Evolutionary conservation across 2,329 filamentous ascomycete genomes (phyloP).

Genomic region (Diplocarpon rosae): DNA sequence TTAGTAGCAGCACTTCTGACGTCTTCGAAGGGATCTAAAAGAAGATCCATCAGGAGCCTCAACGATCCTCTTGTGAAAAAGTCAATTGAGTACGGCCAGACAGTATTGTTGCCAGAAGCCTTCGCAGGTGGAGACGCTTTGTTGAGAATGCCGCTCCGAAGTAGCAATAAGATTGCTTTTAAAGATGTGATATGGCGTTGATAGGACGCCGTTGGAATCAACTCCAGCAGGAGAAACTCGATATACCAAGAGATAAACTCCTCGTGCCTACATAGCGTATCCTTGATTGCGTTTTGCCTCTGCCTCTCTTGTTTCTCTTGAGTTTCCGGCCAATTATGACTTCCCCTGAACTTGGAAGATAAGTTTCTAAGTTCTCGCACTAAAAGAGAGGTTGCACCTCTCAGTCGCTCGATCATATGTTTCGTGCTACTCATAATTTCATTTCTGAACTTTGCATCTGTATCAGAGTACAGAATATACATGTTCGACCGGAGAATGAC

Average conservation of each 20-base stretch:
- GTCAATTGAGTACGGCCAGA: conserved; percentile 23
- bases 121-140: background rate
- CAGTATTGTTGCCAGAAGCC: conserved; percentile 12
- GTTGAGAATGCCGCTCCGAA: conserved; percentile 33
- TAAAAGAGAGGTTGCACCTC: conserved; percentile 51
- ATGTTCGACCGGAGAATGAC: conserved; percentile 53
- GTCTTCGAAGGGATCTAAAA: conserved; percentile 89
- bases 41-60: conserved; percentile 61
- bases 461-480: conserved; percentile 65
- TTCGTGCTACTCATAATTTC: conserved; percentile 67
- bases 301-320: conserved; percentile 17
- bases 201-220: conserved; percentile 76
- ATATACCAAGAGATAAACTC: conserved; percentile 67
- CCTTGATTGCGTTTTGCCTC: conserved; percentile 6
- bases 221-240: conserved; percentile 58
- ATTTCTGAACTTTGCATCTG: conserved; percentile 76
- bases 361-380: conserved; percentile 29
- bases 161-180: conserved; percentile 55
- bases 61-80: conserved; percentile 39
- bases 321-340: background rate
- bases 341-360: conserved; percentile 7
- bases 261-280: conserved; percentile 35
- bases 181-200: conserved; percentile 78
- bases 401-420: conserved; percentile 65
- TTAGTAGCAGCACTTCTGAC: conserved; percentile 52